A percentile compares a stretch with the other conserved stretches of the same genome.
These are phyloP conservation scores for Yarrowia sp. DNA, from an alignment of 805 yeast genomes.

Conservation along the genomic window DNA sequence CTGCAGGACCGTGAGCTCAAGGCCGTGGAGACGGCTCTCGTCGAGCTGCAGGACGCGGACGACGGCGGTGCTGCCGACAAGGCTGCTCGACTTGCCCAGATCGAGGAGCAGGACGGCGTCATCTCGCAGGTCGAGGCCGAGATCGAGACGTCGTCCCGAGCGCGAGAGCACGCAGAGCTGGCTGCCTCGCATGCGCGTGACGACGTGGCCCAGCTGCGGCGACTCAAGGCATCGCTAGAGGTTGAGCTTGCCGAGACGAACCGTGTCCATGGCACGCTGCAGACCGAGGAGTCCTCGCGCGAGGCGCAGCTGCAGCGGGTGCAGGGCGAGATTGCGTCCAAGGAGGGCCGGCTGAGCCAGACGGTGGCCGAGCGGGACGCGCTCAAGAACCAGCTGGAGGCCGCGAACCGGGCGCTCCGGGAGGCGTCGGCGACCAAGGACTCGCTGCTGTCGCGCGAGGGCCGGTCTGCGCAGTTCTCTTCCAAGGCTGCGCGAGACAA, in stretches of 20 bases:
- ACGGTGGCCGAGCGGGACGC: not conserved
- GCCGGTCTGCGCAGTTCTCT: slow-evolving; percentile 56
- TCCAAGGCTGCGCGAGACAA: slow-evolving; percentile 57
- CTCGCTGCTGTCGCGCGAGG: slow-evolving; percentile 8
- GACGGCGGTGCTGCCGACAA: slow-evolving; percentile 38
- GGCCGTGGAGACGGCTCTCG: slow-evolving; percentile 59
- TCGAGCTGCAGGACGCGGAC: slow-evolving; percentile 52
- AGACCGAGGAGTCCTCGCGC: slow-evolving; percentile 17
- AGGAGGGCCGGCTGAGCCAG: slow-evolving; percentile 22
- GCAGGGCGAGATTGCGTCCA: slow-evolving; percentile 21
- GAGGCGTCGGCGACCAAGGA: not conserved
- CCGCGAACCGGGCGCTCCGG: not conserved
- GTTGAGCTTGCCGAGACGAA: slow-evolving; percentile 12
- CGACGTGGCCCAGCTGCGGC: slow-evolving; percentile 4
- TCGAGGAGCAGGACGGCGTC: slow-evolving; percentile 39
- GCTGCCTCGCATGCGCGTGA: not conserved
- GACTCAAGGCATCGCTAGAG: not conserved
- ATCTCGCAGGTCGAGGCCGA: slow-evolving; percentile 31
- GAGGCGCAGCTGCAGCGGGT: slow-evolving; percentile 43
- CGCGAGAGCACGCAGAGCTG: slow-evolving; percentile 31
- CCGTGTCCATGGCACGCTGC: not conserved
- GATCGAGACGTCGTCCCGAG: not conserved
- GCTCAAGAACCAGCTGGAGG: not conserved
- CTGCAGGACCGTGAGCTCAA: slow-evolving; percentile 73
- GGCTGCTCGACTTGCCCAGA: slow-evolving; percentile 42